Evolutionary conservation across 352 stramenopile species (phyloP).

Genomic region (Phytophthora boehmeriae): DNA sequence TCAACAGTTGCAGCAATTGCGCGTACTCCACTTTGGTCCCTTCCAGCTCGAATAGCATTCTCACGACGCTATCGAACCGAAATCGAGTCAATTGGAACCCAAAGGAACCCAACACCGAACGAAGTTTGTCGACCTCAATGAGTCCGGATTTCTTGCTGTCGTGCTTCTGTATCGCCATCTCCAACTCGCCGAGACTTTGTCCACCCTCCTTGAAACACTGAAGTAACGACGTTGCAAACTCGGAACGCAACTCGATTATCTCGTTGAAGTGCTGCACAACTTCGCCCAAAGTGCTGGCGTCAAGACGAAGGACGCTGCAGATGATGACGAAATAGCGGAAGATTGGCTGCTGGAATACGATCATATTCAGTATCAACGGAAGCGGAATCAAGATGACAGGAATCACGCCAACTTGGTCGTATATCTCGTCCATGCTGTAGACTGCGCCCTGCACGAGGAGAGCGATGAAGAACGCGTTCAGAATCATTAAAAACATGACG

Average conservation of each 20-base stretch:
- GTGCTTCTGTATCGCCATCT: conserved; percentile 24
- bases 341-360: conserved; percentile 58
- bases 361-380: conserved; percentile 55
- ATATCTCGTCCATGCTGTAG: conserved; percentile 47
- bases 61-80: conserved; percentile 61
- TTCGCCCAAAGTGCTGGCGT: conserved; percentile 48
- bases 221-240: conserved; percentile 43
- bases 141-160: conserved; percentile 34
- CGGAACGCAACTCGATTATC: conserved; percentile 54
- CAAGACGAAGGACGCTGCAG: conserved; percentile 51
- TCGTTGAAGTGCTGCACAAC: conserved; percentile 65
- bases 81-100: conserved; percentile 60
- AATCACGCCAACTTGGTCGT: conserved; percentile 22
- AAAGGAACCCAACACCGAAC: conserved; percentile 39
- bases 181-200: conserved; percentile 32
- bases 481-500: conserved; percentile 59
- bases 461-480: conserved; percentile 69
- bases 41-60: conserved; percentile 53
- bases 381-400: conserved; percentile 36
- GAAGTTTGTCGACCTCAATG: conserved; percentile 50
- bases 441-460: conserved; percentile 66
- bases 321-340: conserved; percentile 67
- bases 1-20: conserved; percentile 47
- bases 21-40: conserved; percentile 50
- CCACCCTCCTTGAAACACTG: conserved; percentile 23